These are phyloP conservation scores for Paramecium sonneborni DNA, from an alignment of 73 alveolate species.

Conservation along the genomic window DNA sequence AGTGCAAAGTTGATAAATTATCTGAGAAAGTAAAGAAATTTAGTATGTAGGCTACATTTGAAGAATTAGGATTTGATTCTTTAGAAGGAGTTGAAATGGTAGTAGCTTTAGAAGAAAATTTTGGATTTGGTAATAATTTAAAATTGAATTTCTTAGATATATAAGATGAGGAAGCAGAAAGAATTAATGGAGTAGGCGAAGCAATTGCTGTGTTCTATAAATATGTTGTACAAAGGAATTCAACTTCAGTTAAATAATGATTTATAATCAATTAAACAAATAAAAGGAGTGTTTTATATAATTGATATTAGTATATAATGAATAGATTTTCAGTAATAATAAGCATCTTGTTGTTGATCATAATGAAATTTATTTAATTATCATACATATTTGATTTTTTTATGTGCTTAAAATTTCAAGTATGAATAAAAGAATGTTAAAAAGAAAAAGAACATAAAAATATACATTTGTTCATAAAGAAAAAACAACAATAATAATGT, in stretches of 20 bases:
- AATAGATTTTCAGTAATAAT: too few relatives aligned
- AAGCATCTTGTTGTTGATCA: too few relatives aligned
- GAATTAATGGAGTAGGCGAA: constrained; percentile 75
- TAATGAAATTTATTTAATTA: too few relatives aligned
- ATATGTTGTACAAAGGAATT: constrained; percentile 64
- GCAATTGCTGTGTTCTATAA: constrained; percentile 80
- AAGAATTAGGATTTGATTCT: constrained; percentile 87
- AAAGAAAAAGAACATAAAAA: too few relatives aligned
- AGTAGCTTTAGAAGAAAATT: constrained; percentile 85
- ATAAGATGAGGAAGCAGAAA: constrained; percentile 82
- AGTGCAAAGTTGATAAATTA: constrained; percentile 77
- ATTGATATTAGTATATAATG: background rate
- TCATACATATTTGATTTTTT: too few relatives aligned
- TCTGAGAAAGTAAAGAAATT: constrained; percentile 59
- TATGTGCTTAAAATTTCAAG: background rate
- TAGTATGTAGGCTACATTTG: constrained; percentile 70
- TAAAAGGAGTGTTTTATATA: background rate
- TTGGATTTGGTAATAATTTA: constrained; percentile 68
- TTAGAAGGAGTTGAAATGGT: constrained; percentile 82
- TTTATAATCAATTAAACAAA: background rate
- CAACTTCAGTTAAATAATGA: constrained; percentile 15
- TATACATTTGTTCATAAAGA: too few relatives aligned
- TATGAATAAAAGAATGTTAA: background rate
- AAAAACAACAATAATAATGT: too few relatives aligned
- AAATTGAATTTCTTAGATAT: constrained; percentile 35